These are phyloP conservation scores for Zoysia matrella DNA, from an alignment of 202 grass and related monocot genomes.

Conservation along the genomic window DNA sequence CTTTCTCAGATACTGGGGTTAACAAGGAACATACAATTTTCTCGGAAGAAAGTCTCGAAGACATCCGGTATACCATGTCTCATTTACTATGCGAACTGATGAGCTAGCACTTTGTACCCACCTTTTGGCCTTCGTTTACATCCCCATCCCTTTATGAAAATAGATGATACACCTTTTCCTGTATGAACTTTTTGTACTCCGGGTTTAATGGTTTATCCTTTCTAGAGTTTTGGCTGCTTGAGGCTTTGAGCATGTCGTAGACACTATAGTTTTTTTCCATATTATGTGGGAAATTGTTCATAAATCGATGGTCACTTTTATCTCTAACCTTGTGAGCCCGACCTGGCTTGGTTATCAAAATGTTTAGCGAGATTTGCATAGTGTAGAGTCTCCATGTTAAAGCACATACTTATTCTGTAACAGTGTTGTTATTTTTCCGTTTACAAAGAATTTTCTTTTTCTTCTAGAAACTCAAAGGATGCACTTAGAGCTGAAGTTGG, in stretches of 20 bases:
- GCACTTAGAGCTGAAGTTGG: slow-evolving; percentile 76
- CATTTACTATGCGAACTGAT: slow-evolving; percentile 7
- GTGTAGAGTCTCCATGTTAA: slow-evolving; percentile 1
- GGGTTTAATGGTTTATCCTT: background rate
- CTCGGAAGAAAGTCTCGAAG: slow-evolving; percentile 71
- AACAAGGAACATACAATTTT: slow-evolving; percentile 70
- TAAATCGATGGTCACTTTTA: background rate
- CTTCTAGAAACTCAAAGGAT: slow-evolving; percentile 76
- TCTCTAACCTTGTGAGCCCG: background rate
- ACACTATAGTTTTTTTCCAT: slow-evolving; percentile 2
- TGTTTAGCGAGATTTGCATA: background rate
- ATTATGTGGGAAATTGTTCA: background rate
- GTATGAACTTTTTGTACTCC: background rate
- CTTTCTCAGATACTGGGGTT: slow-evolving; percentile 65
- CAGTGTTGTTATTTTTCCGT: slow-evolving; percentile 35
- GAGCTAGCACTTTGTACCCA: background rate
- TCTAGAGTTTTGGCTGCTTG: background rate
- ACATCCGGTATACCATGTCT: slow-evolving; percentile 65
- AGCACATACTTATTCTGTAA: slow-evolving; percentile 12
- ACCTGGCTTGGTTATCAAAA: background rate
- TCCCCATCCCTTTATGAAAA: background rate
- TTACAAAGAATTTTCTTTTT: slow-evolving; percentile 46
- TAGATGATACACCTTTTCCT: slow-evolving; percentile 10
- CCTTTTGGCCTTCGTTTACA: background rate
- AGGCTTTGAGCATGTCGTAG: background rate